Base-by-base conservation (phyloP, 148 eudicot species). In the Vaccinium vitisidaea region DNA sequence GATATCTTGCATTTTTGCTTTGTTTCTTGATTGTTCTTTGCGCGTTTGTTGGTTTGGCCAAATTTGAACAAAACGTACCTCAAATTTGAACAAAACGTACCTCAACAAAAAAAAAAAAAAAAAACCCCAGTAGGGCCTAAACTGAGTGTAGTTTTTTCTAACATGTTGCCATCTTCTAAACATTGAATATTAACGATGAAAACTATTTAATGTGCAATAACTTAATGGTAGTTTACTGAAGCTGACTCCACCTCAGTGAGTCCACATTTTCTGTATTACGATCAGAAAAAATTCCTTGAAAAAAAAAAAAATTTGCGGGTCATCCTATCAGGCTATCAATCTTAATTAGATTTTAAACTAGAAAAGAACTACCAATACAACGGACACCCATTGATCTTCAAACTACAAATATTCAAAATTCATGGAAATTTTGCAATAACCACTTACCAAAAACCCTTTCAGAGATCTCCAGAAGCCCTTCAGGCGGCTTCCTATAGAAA, bases 381-480 rank as follows among this genome's bases (percentile, higher is more conserved):
- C n/a, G 63, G 15, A 23, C 13, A 73, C 63, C 83, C 54, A 46
- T 77, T 6, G 30, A 81, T 61, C 46, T 16, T 49, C 32, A 77
- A 77, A 63, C 21, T 16, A 32, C 10, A 4, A 56, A 73, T 4
- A n/a, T 65, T 55, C 6, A 30, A 81, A 77, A 6, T 6, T 39
- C 48, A 25, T 15, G 56, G 73, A 27, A 75, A 59, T 55, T 25
- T 13, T 49, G 36, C 27, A 27, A 63, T 15, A 27, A 79, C 83
- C 58, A 75, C 93, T 50, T 89, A 95, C 98, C 98, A 82, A 92
- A 95, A 81, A 95, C 98, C 89, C 98, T 88, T 86, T 95, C 98
- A 14, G 94, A 89, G 87, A 95, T 95, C 92, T 95, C 98, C 21
- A 95, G 87, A 86, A 95, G 90, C 80, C 98, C 96, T 83, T 95